Base-by-base conservation (phyloP, 441 rosid species). In the Pelargonium fulgidum region DNA sequence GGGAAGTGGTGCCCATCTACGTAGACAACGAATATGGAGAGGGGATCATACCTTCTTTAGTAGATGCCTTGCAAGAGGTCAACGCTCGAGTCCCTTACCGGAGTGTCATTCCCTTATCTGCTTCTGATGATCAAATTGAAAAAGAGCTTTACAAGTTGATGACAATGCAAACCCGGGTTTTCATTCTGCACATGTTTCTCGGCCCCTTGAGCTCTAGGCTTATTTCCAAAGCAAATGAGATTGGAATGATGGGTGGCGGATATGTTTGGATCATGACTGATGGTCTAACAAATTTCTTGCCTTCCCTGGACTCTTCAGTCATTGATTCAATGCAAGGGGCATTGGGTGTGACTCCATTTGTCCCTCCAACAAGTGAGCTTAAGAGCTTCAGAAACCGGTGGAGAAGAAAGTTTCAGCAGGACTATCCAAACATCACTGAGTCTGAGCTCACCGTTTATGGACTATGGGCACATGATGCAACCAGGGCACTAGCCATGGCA, bases 211-310 rank as follows among this genome's bases (percentile, higher is more conserved):
- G 89, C 3, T 63, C 82, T 39, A 68, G 81, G 39, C 1, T 87
- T 50, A 83, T 88, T 19, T 48, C 64, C 2, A 80, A 72, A 71
- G 92, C 88, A 0, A 80, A 79, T 29, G 78, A 87, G 62, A 65
- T 81, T 45, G 88, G 89, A 36, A 79, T 89, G 87, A 81, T 88
- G 86, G 50, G 16, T 7, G 63, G 68, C 7, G 92, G 87, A 1
- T 86, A 79, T 68, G 91, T 78, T 0, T 88, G 92, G 96, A 85
- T 90, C 64, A 48, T 85, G 65, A 87, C 89, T 1, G 79, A 79
- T 72, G 81, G 80, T 1, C 67, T 86, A 10, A 74, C 79, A 0
- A 67, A 77, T 66, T 41, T 11, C 1, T 64, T 83, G 64, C 71
- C 13, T 24, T 45, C 22, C 1, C n/a, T 77, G 3, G 33, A 71